A percentile compares a stretch with the other conserved stretches of the same genome.
Conservation (phyloP, 345 rosid genomes). For the Lepidium didymum region DNA sequence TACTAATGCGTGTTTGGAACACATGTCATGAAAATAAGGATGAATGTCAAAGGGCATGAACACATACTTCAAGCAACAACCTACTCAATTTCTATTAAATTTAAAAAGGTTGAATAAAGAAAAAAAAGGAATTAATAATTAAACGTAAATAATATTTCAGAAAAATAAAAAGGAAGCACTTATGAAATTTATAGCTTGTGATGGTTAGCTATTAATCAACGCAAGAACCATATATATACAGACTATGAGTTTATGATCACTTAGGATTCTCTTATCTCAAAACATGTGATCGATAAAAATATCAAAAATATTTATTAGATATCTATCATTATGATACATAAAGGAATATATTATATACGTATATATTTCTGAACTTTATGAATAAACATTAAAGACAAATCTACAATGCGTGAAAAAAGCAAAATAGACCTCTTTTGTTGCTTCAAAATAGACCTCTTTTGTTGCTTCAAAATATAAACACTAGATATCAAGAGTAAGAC, state of each 20-base stretch:
- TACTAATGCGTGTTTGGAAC: constrained; percentile 20
- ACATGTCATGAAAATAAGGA: constrained; percentile 23
- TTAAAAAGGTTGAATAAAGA: background rate
- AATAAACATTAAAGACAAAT: background rate
- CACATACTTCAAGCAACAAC: constrained; percentile 31
- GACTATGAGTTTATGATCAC: background rate
- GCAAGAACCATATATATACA: background rate
- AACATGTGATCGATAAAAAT: background rate
- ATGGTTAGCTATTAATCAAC: background rate
- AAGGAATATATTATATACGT: background rate
- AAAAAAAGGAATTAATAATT: background rate
- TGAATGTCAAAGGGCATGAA: constrained; percentile 12
- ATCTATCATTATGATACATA: background rate
- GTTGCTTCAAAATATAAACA: constrained; percentile 27
- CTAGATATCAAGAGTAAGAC: constrained; percentile 28
- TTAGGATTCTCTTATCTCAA: background rate
- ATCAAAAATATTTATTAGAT: background rate
- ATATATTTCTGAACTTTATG: background rate
- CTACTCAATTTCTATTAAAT: constrained; percentile 18
- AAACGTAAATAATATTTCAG: background rate
- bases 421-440: constrained; percentile 20
- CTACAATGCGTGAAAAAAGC: constrained; percentile 17
- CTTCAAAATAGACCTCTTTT: constrained; percentile 21
- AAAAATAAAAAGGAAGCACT: constrained; percentile 9
- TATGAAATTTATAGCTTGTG: background rate